phyloP scores from a whole-genome alignment of 352 stramenopile genomes.

The Phytophthora colocasiae region DNA sequence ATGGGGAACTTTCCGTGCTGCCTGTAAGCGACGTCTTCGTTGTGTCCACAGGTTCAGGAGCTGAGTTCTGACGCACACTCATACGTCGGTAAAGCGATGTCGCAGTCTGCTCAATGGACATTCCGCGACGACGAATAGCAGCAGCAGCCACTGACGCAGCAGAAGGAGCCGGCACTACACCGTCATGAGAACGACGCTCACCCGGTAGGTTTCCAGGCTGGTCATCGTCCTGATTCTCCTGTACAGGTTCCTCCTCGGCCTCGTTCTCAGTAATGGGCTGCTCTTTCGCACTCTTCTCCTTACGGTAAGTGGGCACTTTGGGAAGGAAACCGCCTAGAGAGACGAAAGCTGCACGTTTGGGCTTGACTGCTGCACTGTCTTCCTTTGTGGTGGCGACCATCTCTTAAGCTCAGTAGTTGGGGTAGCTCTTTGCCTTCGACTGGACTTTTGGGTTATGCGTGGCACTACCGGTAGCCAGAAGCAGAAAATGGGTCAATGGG shows the following conservation, averaged over 20 bases:
- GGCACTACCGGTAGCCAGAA: slow-evolving; percentile 4
- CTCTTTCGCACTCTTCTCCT: slow-evolving; percentile 29
- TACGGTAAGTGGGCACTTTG: slow-evolving; percentile 60
- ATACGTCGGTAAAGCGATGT: slow-evolving; percentile 62
- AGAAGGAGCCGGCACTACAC: slow-evolving; percentile 35
- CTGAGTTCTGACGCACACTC: slow-evolving; percentile 57
- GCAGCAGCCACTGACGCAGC: slow-evolving; percentile 36
- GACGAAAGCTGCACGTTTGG: slow-evolving; percentile 53
- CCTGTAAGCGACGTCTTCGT: slow-evolving; percentile 40
- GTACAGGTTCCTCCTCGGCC: slow-evolving; percentile 36
- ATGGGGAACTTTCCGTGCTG: slow-evolving; percentile 24
- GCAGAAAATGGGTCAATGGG: slow-evolving; percentile 17
- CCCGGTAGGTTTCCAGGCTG: slow-evolving; percentile 52
- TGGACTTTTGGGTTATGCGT: slow-evolving; percentile 39
- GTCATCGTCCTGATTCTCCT: slow-evolving; percentile 48
- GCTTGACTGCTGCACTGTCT: slow-evolving; percentile 43
- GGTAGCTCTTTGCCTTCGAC: slow-evolving; percentile 15
- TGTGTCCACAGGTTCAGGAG: slow-evolving; percentile 29
- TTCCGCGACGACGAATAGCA: slow-evolving; percentile 48
- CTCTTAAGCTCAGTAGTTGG: background rate
- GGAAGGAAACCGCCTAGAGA: slow-evolving; percentile 64
- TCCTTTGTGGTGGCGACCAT: slow-evolving; percentile 59
- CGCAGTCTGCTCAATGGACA: slow-evolving; percentile 64
- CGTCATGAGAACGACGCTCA: slow-evolving; percentile 59
- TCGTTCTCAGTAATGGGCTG: slow-evolving; percentile 25